A percentile compares a stretch with the other conserved stretches of the same genome.
Evolutionary conservation across 2,329 filamentous ascomycete genomes (phyloP).

Genomic region (Aurifilum marmelostoma): DNA sequence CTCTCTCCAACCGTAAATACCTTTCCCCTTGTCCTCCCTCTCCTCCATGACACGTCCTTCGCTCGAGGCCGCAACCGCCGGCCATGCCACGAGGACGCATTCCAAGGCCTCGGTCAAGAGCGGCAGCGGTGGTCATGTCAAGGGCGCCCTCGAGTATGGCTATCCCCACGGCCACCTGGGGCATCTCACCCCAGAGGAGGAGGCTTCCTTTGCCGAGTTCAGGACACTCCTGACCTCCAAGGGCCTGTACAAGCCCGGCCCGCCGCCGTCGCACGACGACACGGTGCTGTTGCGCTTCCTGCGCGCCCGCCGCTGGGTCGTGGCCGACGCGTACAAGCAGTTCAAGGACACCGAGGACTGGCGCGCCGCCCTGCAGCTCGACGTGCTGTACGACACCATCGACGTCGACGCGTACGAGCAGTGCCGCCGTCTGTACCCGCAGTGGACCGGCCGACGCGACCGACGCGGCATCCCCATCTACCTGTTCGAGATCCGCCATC

Average conservation of each 20-base stretch:
- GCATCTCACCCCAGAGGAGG: slow-evolving; percentile 72
- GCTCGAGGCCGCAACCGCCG: slow-evolving; percentile 18
- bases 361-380: slow-evolving; percentile 77
- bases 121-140: slow-evolving; percentile 12
- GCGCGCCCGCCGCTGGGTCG: slow-evolving; percentile 79
- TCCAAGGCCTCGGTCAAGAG: slow-evolving; percentile 24
- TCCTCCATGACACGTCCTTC: slow-evolving; percentile 6
- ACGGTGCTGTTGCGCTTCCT: slow-evolving; percentile 79
- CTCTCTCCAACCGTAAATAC: neutral
- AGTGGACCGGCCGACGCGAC: slow-evolving; percentile 93
- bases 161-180: slow-evolving; percentile 82
- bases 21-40: neutral
- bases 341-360: slow-evolving; percentile 89
- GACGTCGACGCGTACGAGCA: slow-evolving; percentile 83
- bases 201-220: slow-evolving; percentile 70
- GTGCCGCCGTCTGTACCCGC: slow-evolving; percentile 80
- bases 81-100: slow-evolving; percentile 16
- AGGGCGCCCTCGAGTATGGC: slow-evolving; percentile 42
- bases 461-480: slow-evolving; percentile 85
- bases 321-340: slow-evolving; percentile 77
- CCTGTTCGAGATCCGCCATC: slow-evolving; percentile 81
- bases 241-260: slow-evolving; percentile 62
- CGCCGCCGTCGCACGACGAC: slow-evolving; percentile 70
- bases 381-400: slow-evolving; percentile 82
- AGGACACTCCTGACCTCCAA: slow-evolving; percentile 68